Percentiles rank a stretch among this genome's conserved stretches.
Conservation (phyloP, 2,329 filamentous ascomycete species). For the Thelonectria rubi region DNA sequence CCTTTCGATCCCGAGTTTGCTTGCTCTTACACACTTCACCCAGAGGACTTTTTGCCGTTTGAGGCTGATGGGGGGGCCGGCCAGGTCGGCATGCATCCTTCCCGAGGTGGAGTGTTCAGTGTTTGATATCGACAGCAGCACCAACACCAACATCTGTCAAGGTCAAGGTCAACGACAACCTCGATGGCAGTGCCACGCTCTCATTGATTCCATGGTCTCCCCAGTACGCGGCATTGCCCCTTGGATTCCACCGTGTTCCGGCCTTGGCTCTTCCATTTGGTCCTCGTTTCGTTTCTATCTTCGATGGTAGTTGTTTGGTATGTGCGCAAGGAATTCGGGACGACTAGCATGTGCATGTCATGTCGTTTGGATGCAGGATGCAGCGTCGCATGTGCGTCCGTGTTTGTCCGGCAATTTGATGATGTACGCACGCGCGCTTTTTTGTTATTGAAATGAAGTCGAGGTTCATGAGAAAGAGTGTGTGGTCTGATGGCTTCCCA, state of each 20-base stretch:
- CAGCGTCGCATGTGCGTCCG: conserved; percentile 23
- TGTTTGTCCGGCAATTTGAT: conserved; percentile 27
- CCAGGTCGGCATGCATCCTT: conserved; percentile 7
- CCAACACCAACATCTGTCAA: neutral
- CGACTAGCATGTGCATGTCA: conserved; percentile 13
- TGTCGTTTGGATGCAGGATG: conserved; percentile 6
- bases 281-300: conserved; percentile 5
- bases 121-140: conserved; percentile 2
- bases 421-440: conserved; percentile 9
- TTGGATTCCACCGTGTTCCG: conserved; percentile 2
- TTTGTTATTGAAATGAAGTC: conserved; percentile 6
- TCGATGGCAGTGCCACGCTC: neutral
- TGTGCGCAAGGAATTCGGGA: conserved; percentile 1
- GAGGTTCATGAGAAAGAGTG: conserved; percentile 1
- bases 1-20: conserved; percentile 17
- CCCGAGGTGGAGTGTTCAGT: conserved; percentile 12
- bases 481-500: conserved; percentile 36
- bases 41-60: conserved; percentile 10
- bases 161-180: neutral
- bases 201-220: neutral
- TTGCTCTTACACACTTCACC: conserved; percentile 13
- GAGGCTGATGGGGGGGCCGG: conserved; percentile 17
- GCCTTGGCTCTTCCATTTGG: conserved; percentile 5
- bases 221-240: conserved; percentile 15
- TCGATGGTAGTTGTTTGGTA: conserved; percentile 4